phyloP scores from a whole-genome alignment of 2,329 filamentous ascomycete species.

The Fusarium nurragi region DNA sequence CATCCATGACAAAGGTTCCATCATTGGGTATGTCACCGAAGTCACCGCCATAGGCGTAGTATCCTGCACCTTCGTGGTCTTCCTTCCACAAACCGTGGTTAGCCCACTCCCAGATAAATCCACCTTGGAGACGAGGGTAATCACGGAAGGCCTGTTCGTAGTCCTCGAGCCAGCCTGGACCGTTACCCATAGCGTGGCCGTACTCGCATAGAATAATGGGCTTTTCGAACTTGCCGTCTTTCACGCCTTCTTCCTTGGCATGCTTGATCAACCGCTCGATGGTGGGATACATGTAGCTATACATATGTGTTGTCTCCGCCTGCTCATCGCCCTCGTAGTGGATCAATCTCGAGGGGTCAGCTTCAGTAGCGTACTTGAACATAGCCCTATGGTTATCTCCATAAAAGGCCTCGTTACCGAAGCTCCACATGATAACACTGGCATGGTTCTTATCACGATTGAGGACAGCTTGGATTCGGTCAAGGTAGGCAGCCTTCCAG shows the following conservation, averaged over 20 bases:
- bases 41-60: constrained; percentile 69
- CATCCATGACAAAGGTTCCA: constrained; percentile 70
- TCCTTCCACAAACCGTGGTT: constrained; percentile 67
- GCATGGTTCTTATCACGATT: constrained; percentile 76
- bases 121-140: constrained; percentile 70
- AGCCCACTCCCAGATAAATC: constrained; percentile 74
- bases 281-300: constrained; percentile 72
- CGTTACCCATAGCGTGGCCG: constrained; percentile 77
- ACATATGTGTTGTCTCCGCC: constrained; percentile 71
- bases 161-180: constrained; percentile 74
- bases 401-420: constrained; percentile 79
- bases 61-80: constrained; percentile 56
- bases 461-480: constrained; percentile 71
- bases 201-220: constrained; percentile 69
- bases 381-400: constrained; percentile 74
- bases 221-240: constrained; percentile 60
- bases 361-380: constrained; percentile 67
- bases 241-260: constrained; percentile 54
- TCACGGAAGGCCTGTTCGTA: constrained; percentile 72
- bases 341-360: constrained; percentile 67
- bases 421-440: constrained; percentile 76
- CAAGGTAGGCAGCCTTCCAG: constrained; percentile 72
- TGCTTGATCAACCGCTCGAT: constrained; percentile 62
- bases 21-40: constrained; percentile 71
- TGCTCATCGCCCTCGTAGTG: constrained; percentile 74